Base-by-base conservation (phyloP, 2,329 filamentous ascomycete genomes). In the Cryoendolithus antarcticus region DNA sequence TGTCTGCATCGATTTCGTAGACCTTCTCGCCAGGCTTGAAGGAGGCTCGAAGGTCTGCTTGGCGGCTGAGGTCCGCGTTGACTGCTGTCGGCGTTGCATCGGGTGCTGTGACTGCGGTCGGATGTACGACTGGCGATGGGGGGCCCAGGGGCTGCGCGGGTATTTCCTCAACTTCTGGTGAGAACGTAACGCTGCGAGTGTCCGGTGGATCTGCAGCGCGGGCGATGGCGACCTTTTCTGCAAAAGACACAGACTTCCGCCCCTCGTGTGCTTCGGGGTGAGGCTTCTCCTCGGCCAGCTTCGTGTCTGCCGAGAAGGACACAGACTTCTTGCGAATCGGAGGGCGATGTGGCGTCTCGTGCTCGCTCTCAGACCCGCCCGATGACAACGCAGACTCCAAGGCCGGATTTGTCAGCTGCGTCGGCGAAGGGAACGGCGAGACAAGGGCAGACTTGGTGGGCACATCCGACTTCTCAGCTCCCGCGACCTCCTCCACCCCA, bases 241-340 rank as follows among this genome's bases (percentile, higher is more conserved):
- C 53, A 41, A 59, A 59, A 2, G 55, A 57, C 5, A 59, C 56
- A 2, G 42, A 48, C 44, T 57, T 57, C 38, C 50, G 55, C 28
- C 54, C 51, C 32, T 58, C 55, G 34, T 57, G 52, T 32, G 52
- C 50, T 12, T 56, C 52, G 6, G 47, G 35, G n/a, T 53, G 53
- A 6, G 46, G 34, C 15, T 51, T 51, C 2, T 61, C 58, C 35
- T 66, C 57, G 6, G 58, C 64, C 3, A 59, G 48, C 46, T 79
- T 77, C 0, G 72, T 75, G 41, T 80, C 72, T 28, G 75, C 69
- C 1, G 71, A 58, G 51, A 84, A 83, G 0, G 73, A 72, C 0
- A 84, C 78, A 1, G 65, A 70, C 55, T 81, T 82, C 50, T 58
- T 58, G 30, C 53, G 48, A 12, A 51, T 40, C 6, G 49, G 48